These are phyloP conservation scores for Helianthus tuberosus DNA, from an alignment of 129 eudicot genomes.

Conservation along the genomic window DNA sequence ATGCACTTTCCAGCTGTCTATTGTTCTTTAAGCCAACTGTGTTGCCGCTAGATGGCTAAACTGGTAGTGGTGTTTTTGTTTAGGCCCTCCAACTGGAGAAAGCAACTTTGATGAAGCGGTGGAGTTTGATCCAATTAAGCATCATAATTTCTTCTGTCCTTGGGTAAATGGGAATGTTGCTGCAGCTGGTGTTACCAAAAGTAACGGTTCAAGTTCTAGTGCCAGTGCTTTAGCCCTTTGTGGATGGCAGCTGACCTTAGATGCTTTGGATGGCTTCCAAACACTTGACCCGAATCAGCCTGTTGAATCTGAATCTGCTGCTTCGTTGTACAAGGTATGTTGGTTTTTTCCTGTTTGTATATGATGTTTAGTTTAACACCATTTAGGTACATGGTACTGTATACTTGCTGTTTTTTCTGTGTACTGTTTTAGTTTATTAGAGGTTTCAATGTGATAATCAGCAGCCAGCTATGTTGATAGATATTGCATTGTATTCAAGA, in stretches of 20 bases:
- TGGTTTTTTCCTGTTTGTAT: not conserved
- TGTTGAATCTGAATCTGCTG: constrained; percentile 37
- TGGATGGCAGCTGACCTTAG: constrained; percentile 40
- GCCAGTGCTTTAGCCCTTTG: constrained; percentile 32
- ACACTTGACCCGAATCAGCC: constrained; percentile 31
- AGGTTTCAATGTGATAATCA: not conserved
- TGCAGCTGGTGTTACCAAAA: constrained; percentile 74
- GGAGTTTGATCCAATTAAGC: constrained; percentile 91
- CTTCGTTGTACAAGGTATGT: constrained; percentile 37
- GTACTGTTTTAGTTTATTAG: not conserved
- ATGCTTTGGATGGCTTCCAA: constrained; percentile 37
- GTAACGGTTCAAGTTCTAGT: constrained; percentile 63
- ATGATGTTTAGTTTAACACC: not conserved
- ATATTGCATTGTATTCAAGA: not conserved
- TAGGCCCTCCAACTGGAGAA: constrained; percentile 33
- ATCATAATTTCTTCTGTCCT: constrained; percentile 85
- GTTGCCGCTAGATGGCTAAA: not conserved
- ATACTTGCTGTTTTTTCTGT: not conserved
- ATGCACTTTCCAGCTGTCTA: not conserved
- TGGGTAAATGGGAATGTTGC: constrained; percentile 98
- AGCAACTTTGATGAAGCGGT: constrained; percentile 35
- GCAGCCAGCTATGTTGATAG: no score
- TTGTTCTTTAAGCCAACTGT: not conserved
- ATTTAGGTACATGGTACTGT: not conserved
- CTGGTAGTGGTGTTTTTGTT: constrained; percentile 4